Evolutionary conservation across 257 asterid genomes (phyloP).

Genomic region (Salvia miltiorrhiza): DNA sequence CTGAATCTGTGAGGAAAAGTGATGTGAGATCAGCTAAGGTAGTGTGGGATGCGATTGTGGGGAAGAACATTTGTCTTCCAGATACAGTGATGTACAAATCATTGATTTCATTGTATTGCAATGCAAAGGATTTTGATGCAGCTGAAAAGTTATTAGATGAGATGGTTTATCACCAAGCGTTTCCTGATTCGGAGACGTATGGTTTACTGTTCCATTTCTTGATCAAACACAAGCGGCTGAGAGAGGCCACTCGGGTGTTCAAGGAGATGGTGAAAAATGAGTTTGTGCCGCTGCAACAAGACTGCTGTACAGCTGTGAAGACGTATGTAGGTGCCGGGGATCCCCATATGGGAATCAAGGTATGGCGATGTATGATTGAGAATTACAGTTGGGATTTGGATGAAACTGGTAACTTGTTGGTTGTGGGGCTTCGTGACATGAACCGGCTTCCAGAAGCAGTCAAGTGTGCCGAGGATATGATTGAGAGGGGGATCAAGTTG

Average conservation of each 20-base stretch:
- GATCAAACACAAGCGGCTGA: conserved; percentile 41
- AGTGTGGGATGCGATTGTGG: conserved; percentile 51
- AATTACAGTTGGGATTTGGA: conserved; percentile 58
- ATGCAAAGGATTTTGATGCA: conserved; percentile 37
- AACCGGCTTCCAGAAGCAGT: conserved; percentile 62
- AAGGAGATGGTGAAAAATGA: conserved; percentile 78
- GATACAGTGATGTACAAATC: conserved; percentile 45
- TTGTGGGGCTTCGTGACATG: conserved; percentile 49
- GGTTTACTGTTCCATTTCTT: conserved; percentile 46
- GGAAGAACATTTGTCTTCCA: conserved; percentile 43
- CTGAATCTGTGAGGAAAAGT: conserved; percentile 51
- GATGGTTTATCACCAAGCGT: conserved; percentile 62
- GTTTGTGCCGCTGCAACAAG: conserved; percentile 51
- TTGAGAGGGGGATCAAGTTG: conserved; percentile 57
- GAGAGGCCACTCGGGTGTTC: conserved; percentile 53
- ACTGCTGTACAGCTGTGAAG: conserved; percentile 47
- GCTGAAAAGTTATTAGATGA: conserved; percentile 49
- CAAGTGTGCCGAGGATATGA: conserved; percentile 67
- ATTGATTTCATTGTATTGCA: conserved; percentile 52
- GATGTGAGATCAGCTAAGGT: conserved; percentile 46
- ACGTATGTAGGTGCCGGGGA: conserved; percentile 41
- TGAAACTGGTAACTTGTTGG: conserved; percentile 62
- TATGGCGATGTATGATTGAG: conserved; percentile 66
- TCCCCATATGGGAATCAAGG: conserved; percentile 46
- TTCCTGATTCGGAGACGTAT: conserved; percentile 65